phyloP scores from a whole-genome alignment of 2,329 filamentous ascomycete genomes.

The Harringtonia aguacate region DNA sequence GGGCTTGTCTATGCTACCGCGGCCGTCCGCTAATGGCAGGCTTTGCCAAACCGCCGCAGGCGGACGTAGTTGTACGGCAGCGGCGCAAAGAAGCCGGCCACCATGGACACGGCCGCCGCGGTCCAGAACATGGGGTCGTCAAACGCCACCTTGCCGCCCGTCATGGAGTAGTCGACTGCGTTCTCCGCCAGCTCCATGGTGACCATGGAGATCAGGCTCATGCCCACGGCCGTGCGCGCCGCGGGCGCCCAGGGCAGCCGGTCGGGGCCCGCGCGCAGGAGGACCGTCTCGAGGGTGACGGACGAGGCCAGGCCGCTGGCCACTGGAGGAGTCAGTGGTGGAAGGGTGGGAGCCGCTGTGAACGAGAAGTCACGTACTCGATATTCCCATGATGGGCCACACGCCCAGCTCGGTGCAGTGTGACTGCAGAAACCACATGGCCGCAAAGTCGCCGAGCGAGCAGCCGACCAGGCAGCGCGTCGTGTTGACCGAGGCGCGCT shows the following conservation, averaged over 20 bases:
- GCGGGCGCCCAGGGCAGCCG: constrained; percentile 33
- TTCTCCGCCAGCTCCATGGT: constrained; percentile 48
- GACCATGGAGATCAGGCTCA: constrained; percentile 49
- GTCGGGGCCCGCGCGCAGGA: constrained; percentile 38
- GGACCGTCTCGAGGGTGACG: constrained; percentile 38
- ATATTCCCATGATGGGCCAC: constrained; percentile 37
- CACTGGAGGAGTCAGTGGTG: constrained; percentile 22
- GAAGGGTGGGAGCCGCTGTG: not conserved
- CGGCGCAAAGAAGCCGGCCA: constrained; percentile 35
- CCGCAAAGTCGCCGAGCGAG: constrained; percentile 43
- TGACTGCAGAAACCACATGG: constrained; percentile 43
- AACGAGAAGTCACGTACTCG: constrained; percentile 19
- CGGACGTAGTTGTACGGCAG: constrained; percentile 43
- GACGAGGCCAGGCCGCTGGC: constrained; percentile 39
- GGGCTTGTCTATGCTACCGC: too few relatives aligned
- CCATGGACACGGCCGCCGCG: constrained; percentile 33
- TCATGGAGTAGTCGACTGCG: constrained; percentile 42
- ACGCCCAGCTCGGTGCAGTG: constrained; percentile 34
- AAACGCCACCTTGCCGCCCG: constrained; percentile 36
- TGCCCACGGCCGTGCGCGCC: constrained; percentile 40
- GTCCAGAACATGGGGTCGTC: constrained; percentile 38
- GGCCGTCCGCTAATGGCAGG: constrained; percentile 31
- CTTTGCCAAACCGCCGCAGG: constrained; percentile 35
- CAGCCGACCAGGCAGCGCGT: constrained; percentile 44
- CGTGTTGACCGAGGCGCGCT: constrained; percentile 41